Conservation (phyloP, 371 early-diverging fungal species). For the Syncephalastrum sp. region DNA sequence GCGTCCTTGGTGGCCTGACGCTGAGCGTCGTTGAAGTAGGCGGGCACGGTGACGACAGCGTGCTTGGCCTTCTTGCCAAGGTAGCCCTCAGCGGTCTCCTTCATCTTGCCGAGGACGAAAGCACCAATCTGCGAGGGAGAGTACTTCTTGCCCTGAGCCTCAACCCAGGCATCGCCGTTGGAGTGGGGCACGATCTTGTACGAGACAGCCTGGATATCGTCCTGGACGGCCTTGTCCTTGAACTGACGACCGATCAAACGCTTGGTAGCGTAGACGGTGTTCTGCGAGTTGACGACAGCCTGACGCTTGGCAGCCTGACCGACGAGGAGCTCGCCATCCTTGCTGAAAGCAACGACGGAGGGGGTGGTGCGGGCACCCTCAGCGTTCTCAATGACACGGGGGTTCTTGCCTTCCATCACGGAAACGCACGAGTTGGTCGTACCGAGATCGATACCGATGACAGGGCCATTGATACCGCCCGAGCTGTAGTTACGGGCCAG, state of each 20-base stretch:
- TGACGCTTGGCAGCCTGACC: constrained; percentile 97
- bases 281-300: constrained; percentile 91
- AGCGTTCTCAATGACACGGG: constrained; percentile 96
- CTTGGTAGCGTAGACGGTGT: constrained; percentile 93
- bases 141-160: constrained; percentile 88
- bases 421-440: constrained; percentile 99
- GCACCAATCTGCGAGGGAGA: constrained; percentile 96
- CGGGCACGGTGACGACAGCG: constrained; percentile 91
- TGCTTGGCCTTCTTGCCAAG: constrained; percentile 85
- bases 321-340: constrained; percentile 92
- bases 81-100: constrained; percentile 85
- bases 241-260: constrained; percentile 95
- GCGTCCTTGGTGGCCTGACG: constrained; percentile 99
- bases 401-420: constrained; percentile 96
- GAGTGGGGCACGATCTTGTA: constrained; percentile 86
- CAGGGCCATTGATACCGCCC: constrained; percentile 85
- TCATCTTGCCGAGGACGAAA: constrained; percentile 92
- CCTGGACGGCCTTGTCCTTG: constrained; percentile 84
- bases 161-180: constrained; percentile 95
- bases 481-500: constrained; percentile 38
- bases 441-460: constrained; percentile 99
- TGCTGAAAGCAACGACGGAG: constrained; percentile 93
- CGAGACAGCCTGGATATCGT: constrained; percentile 82
- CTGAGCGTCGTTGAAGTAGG: constrained; percentile 95
- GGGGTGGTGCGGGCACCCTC: constrained; percentile 98